Percentiles rank a stretch among this genome's conserved stretches.
These are phyloP conservation scores for Smallanthus sonchifolius DNA, from an alignment of 129 eudicot species.

Conservation along the genomic window DNA sequence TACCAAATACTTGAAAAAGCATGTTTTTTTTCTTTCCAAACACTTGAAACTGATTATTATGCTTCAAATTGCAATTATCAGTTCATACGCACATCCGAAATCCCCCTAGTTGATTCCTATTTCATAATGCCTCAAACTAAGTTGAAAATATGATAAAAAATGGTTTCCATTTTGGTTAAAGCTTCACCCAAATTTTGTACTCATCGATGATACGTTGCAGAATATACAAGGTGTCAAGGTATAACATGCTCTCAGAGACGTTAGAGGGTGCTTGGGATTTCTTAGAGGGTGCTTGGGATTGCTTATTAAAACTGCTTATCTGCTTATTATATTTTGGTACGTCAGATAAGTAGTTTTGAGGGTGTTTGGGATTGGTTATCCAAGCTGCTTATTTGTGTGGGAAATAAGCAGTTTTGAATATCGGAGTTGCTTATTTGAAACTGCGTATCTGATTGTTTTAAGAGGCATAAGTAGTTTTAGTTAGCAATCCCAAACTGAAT, in stretches of 20 bases:
- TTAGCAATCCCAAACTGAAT: not conserved
- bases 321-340: not conserved
- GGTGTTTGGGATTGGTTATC: not conserved
- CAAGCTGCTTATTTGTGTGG: not conserved
- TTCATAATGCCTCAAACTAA: not conserved
- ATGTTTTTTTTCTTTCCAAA: not conserved
- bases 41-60: not conserved
- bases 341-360: not conserved
- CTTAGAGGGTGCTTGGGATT: not conserved
- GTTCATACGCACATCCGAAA: not conserved
- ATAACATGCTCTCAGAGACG: not conserved
- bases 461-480: not conserved
- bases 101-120: not conserved
- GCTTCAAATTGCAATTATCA: not conserved
- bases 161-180: constrained; percentile 1
- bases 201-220: not conserved
- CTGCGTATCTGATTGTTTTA: not conserved
- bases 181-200: not conserved
- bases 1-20: not conserved
- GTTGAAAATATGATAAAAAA: not conserved
- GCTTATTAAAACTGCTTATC: not conserved
- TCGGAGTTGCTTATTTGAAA: not conserved
- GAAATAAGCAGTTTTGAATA: not conserved
- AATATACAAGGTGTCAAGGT: not conserved
- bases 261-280: not conserved